Conservation (phyloP, 805 yeast species). For the Lipomyces oligophaga region DNA sequence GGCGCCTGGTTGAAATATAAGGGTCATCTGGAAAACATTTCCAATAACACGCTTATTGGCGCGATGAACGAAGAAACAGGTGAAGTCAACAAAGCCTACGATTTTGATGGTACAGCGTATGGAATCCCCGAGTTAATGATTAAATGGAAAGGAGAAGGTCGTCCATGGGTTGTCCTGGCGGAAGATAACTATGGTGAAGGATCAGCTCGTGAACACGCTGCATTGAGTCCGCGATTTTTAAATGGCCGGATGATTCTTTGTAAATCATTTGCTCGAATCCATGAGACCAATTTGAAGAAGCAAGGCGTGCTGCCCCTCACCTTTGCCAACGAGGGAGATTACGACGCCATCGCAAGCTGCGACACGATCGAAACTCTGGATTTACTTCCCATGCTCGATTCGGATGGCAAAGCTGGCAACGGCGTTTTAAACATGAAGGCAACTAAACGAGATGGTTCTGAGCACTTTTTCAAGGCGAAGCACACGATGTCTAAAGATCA, state of each 20-base stretch:
- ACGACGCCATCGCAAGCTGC: slow-evolving; percentile 87
- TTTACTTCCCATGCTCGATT: slow-evolving; percentile 70
- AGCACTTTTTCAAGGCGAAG: slow-evolving; percentile 67
- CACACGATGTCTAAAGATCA: slow-evolving; percentile 98
- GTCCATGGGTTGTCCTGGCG: slow-evolving; percentile 96
- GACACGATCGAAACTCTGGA: slow-evolving; percentile 89
- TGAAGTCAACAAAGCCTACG: slow-evolving; percentile 86
- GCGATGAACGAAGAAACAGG: slow-evolving; percentile 95
- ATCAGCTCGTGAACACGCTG: slow-evolving; percentile 99
- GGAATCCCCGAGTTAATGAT: slow-evolving; percentile 94
- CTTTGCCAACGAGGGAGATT: slow-evolving; percentile 83
- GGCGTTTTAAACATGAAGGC: slow-evolving; percentile 70
- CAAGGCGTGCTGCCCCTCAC: slow-evolving; percentile 98
- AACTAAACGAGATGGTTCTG: slow-evolving; percentile 65
- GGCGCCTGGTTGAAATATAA: slow-evolving; percentile 99
- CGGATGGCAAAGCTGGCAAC: slow-evolving; percentile 53
- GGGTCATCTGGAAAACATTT: slow-evolving; percentile 98
- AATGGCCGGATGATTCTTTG: slow-evolving; percentile 98
- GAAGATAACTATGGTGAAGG: slow-evolving; percentile 99
- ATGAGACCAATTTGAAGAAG: slow-evolving; percentile 99
- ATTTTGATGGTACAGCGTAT: slow-evolving; percentile 87
- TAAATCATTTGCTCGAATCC: slow-evolving; percentile 97
- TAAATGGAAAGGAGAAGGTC: slow-evolving; percentile 88
- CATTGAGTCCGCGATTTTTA: slow-evolving; percentile 97
- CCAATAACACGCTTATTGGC: slow-evolving; percentile 99